Evolutionary conservation across 768 basidiomycete genomes (phyloP).

Genomic region (Amanita phalloides): DNA sequence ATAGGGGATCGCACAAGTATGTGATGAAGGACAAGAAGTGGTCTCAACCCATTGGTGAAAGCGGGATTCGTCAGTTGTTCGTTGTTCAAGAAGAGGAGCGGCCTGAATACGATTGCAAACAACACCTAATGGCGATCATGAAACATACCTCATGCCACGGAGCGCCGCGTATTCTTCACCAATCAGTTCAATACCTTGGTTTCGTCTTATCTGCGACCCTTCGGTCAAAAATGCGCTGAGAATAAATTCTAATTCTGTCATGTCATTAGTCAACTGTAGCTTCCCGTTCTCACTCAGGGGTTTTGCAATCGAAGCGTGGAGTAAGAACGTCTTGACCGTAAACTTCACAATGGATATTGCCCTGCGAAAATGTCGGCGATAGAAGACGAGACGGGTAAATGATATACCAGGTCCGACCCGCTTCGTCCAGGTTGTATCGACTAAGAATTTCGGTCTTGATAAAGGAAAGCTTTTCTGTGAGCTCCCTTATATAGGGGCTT

Average conservation of each 20-base stretch:
- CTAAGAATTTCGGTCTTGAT: slow-evolving; percentile 69
- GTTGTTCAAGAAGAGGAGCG: slow-evolving; percentile 84
- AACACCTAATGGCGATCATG: not conserved
- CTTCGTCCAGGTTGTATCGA: slow-evolving; percentile 63
- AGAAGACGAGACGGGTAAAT: not conserved
- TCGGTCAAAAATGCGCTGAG: slow-evolving; percentile 69
- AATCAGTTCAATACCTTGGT: slow-evolving; percentile 58
- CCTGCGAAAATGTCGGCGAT: slow-evolving; percentile 26
- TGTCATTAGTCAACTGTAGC: slow-evolving; percentile 88
- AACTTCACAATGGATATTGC: slow-evolving; percentile 58
- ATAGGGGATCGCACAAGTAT: slow-evolving; percentile 84
- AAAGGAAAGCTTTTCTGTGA: slow-evolving; percentile 79
- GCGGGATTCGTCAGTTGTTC: slow-evolving; percentile 49
- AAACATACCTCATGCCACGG: slow-evolving; percentile 71
- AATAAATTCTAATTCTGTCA: slow-evolving; percentile 94
- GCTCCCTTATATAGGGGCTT: slow-evolving; percentile 86
- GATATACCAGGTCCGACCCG: slow-evolving; percentile 62
- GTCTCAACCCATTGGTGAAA: slow-evolving; percentile 69
- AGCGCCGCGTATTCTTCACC: slow-evolving; percentile 84
- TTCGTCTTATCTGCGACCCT: slow-evolving; percentile 44
- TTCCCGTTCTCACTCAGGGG: slow-evolving; percentile 91
- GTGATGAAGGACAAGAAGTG: slow-evolving; percentile 84
- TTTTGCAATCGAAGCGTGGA: slow-evolving; percentile 89
- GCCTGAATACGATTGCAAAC: slow-evolving; percentile 33
- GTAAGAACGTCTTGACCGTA: slow-evolving; percentile 76